Conservation (phyloP, 139 green algal genomes). For the Chloropicon primus region DNA sequence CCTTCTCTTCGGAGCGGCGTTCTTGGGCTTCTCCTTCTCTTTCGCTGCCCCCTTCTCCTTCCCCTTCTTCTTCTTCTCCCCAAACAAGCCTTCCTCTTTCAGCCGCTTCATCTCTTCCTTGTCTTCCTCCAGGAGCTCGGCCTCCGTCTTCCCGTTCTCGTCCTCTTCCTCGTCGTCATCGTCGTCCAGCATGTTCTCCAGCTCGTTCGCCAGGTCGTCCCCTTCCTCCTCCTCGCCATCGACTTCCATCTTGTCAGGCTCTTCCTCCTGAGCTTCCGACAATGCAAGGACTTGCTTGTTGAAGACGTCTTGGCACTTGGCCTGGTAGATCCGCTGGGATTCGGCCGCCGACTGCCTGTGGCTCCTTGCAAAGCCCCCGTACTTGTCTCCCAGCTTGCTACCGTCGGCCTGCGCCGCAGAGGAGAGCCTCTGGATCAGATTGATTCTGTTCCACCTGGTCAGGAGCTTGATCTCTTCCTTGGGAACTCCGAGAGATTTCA, state of each 20-base stretch:
- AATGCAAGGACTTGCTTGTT: constrained; percentile 22
- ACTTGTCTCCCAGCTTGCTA: neutral
- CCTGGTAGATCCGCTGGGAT: constrained; percentile 22
- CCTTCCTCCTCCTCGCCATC: constrained; percentile 13
- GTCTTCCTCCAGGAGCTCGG: constrained; percentile 13
- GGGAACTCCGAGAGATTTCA: constrained; percentile 28
- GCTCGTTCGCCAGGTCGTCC: constrained; percentile 18
- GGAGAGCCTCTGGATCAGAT: constrained; percentile 35
- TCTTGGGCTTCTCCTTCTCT: neutral
- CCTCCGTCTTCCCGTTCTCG: constrained; percentile 20
- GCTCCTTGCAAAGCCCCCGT: constrained; percentile 33
- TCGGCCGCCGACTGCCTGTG: constrained; percentile 27
- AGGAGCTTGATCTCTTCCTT: constrained; percentile 27
- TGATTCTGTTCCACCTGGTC: constrained; percentile 21
- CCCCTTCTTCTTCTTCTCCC: constrained; percentile 16
- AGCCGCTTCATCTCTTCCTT: constrained; percentile 17
- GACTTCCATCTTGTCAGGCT: constrained; percentile 2
- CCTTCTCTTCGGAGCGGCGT: constrained; percentile 1
- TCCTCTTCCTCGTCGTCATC: constrained; percentile 9
- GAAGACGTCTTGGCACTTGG: constrained; percentile 36
- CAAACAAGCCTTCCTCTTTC: constrained; percentile 14
- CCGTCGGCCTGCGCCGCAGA: constrained; percentile 29
- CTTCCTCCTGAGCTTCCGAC: neutral
- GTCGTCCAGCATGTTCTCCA: constrained; percentile 20
- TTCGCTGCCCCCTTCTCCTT: constrained; percentile 16